A percentile compares a stretch with the other conserved stretches of the same genome.
Evolutionary conservation across 495 filamentous ascomycete genomes (phyloP).

Genomic region (Hypoxylon lienhwacheense): DNA sequence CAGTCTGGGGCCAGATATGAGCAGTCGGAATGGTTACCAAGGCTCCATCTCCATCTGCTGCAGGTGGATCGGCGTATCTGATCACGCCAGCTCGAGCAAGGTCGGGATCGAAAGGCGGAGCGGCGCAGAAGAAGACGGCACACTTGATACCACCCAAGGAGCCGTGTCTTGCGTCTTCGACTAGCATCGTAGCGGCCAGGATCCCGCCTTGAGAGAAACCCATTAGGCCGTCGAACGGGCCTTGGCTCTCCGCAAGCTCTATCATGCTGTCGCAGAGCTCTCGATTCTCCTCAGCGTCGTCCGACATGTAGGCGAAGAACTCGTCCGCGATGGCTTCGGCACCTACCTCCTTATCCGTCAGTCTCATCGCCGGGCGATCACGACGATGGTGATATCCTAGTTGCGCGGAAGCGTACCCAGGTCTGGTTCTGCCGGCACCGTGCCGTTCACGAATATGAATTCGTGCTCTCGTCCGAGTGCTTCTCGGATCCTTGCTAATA

Average conservation of each 20-base stretch:
- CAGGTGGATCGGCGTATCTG: slow-evolving; percentile 28
- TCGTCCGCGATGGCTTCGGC: slow-evolving; percentile 36
- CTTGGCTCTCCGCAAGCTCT: slow-evolving; percentile 41
- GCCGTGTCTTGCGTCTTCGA: slow-evolving; percentile 31
- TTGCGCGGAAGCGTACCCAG: slow-evolving; percentile 18
- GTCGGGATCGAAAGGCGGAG: slow-evolving; percentile 34
- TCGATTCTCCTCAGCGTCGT: slow-evolving; percentile 21
- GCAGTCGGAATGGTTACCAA: slow-evolving; percentile 33
- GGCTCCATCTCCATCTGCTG: slow-evolving; percentile 28
- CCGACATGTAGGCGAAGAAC: slow-evolving; percentile 34
- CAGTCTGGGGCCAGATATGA: slow-evolving; percentile 32
- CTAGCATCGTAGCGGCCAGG: slow-evolving; percentile 52
- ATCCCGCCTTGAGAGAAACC: slow-evolving; percentile 68
- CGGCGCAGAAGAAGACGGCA: slow-evolving; percentile 36
- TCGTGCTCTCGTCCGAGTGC: slow-evolving; percentile 34
- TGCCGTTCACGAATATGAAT: slow-evolving; percentile 37
- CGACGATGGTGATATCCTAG: too few species aligned
- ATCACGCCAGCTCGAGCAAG: slow-evolving; percentile 22
- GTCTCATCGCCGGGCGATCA: not conserved
- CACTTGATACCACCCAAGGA: slow-evolving; percentile 32
- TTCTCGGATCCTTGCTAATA: slow-evolving; percentile 31
- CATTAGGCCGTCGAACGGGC: slow-evolving; percentile 66
- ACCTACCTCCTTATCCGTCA: slow-evolving; percentile 20
- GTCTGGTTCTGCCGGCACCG: slow-evolving; percentile 29
- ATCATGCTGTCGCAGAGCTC: slow-evolving; percentile 29